Evolutionary conservation across 495 filamentous ascomycete genomes (phyloP).

Genomic region (Sphaerosporella brunnea): DNA sequence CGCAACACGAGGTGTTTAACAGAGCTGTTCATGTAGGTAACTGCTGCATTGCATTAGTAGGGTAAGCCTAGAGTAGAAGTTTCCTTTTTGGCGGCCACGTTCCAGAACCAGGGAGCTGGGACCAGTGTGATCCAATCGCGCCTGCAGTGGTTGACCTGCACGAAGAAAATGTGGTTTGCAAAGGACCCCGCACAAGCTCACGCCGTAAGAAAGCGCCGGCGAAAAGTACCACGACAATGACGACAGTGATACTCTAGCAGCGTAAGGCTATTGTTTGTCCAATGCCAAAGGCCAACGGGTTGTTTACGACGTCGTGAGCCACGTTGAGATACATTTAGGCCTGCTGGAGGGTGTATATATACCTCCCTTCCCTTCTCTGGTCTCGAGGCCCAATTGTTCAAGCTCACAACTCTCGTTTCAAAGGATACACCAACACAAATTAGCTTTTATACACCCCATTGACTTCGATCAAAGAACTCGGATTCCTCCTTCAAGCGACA

Average conservation of each 20-base stretch:
- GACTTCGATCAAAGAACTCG: not conserved
- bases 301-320: too few relatives aligned
- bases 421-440: not conserved
- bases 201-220: not conserved
- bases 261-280: too few relatives aligned
- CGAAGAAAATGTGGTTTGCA: not conserved
- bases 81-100: not conserved
- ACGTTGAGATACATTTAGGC: too few relatives aligned
- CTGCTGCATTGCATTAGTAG: not conserved
- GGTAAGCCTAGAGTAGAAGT: not conserved
- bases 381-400: too few relatives aligned
- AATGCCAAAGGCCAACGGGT: too few relatives aligned
- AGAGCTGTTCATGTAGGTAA: not conserved
- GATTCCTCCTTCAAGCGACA: conserved; percentile 1
- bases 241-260: not conserved
- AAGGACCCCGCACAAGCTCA: not conserved
- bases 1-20: too few relatives aligned
- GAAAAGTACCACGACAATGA: not conserved
- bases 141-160: not conserved
- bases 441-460: not conserved
- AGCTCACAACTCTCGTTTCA: too few relatives aligned
- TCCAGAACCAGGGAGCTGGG: not conserved
- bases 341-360: too few relatives aligned
- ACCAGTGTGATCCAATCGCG: not conserved
- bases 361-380: too few relatives aligned